Evolutionary conservation across 2,329 filamentous ascomycete species (phyloP), one percentile per base, ranked within the genome.

Genomic region (Sporothrix dimorphospora): DNA sequence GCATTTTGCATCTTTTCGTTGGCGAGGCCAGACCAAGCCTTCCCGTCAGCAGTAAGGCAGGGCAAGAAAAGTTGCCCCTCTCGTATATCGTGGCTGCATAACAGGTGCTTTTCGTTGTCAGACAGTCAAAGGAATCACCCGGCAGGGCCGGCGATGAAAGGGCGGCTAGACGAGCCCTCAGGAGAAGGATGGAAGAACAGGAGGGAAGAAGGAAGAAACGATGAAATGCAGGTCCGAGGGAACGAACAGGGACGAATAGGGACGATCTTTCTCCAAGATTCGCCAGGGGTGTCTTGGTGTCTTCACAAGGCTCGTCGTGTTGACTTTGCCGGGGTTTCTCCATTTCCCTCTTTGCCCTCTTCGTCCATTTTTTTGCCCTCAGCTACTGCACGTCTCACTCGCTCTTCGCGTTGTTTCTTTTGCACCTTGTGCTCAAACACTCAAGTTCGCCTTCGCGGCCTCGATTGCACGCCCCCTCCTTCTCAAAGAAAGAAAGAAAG

Each of bases 181-280:
- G n/a, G n/a, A 12, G 12, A 57, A 57, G 27, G 27, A 57, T 57
- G 27, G 53, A 57, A 57, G 53, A 57, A 57, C 14, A 57, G 53
- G 53, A 57, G 12, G 34, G 53, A 57, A 34, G 53, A 57, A 38
- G 27, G 53, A 34, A 57, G 53, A 34, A 34, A 27, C 27, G 27
- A 42, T 19, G 34, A 63, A 63, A 63, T 63, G 57, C 57, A 63
- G 34, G 57, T 63, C 57, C 57, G 16, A 57, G 27, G 53, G n/a
- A n/a, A n/a, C n/a, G n/a, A n/a, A n/a, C n/a, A n/a, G n/a, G n/a
- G 34, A 53, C 49, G 21, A 53, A 16, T 24, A 55, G 53, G 53
- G 24, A 57, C 53, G 27, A 57, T 59, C 55, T 55, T 7, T 61
- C 2, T n/a, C 30, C 57, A 42, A n/a, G 57, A 40, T 57, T 57